Conservation (phyloP, 2,329 filamentous ascomycete genomes). For the Botrytis cinerea region DNA sequence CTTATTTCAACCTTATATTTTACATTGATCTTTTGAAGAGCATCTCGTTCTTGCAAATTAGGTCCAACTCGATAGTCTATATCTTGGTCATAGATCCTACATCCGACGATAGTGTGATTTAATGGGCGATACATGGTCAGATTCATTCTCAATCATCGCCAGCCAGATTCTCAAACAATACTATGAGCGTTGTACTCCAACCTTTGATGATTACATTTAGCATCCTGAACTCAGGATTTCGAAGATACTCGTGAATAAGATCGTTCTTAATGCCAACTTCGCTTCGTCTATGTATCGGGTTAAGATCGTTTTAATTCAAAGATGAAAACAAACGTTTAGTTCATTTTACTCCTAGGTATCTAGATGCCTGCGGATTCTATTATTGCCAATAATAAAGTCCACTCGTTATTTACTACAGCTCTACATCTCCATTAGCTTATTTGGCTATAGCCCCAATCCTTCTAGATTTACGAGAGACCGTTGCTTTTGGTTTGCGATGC, state of each 20-base stretch:
- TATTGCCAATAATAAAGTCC: rapidly evolving
- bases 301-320: background rate
- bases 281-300: background rate
- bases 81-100: background rate
- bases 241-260: background rate
- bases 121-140: background rate
- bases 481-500: too few relatives aligned
- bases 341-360: background rate
- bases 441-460: background rate
- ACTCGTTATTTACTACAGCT: background rate
- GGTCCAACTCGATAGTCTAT: background rate
- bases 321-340: too few relatives aligned
- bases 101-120: background rate
- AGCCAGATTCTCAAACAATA: background rate
- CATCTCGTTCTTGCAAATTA: background rate
- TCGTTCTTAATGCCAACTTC: background rate
- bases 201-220: background rate
- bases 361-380: background rate
- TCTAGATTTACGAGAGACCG: too few relatives aligned
- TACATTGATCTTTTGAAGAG: background rate
- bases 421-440: background rate
- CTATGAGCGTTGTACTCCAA: background rate
- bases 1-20: background rate
- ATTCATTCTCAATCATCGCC: background rate
- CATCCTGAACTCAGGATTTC: background rate